Conservation (phyloP, 495 filamentous ascomycete species). For the Daldinia childiae region DNA sequence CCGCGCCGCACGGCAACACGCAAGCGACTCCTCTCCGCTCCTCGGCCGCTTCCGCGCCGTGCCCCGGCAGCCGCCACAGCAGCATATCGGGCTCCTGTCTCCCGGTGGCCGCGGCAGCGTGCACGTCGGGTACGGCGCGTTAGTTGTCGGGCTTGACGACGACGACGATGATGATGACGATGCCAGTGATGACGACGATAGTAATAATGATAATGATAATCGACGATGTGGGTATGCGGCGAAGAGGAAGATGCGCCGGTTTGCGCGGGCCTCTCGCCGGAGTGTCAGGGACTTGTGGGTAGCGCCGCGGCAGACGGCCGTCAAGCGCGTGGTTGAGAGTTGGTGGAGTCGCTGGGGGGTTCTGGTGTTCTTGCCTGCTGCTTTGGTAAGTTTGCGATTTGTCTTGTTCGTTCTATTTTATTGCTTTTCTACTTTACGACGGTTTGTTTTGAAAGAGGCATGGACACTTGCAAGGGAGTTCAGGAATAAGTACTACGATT, state of each 20-base stretch:
- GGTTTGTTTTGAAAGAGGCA: neutral
- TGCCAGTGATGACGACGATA: constrained; percentile 39
- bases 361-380: constrained; percentile 65
- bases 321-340: constrained; percentile 61
- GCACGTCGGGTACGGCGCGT: constrained; percentile 59
- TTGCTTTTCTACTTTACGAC: neutral
- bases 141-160: constrained; percentile 46
- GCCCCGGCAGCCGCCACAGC: constrained; percentile 38
- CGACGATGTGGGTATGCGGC: neutral
- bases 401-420: neutral
- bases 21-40: constrained; percentile 59
- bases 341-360: constrained; percentile 68
- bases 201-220: constrained; percentile 6
- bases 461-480: neutral
- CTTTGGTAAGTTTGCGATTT: constrained; percentile 57
- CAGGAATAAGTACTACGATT: neutral
- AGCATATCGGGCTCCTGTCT: constrained; percentile 46
- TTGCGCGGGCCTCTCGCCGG: constrained; percentile 49
- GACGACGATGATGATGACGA: constrained; percentile 47
- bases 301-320: constrained; percentile 61
- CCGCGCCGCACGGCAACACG: constrained; percentile 52
- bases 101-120: constrained; percentile 56
- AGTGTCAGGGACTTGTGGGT: constrained; percentile 63
- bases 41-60: constrained; percentile 70
- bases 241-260: constrained; percentile 34